Conservation (phyloP, 2,329 filamentous ascomycete species). For the Nigrospora sphaerica region DNA sequence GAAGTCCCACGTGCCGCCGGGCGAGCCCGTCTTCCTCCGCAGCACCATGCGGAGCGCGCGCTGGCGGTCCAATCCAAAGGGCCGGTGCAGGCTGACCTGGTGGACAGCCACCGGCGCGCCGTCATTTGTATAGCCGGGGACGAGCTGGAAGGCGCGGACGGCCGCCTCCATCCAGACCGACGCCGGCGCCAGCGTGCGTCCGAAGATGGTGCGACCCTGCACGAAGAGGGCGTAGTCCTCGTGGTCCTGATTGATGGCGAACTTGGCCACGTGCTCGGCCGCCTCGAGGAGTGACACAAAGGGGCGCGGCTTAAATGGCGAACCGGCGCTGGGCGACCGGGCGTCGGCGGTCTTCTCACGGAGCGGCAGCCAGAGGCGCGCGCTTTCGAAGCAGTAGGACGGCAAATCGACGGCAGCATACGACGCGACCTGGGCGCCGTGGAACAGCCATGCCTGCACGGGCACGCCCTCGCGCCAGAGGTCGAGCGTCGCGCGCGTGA, state of each 20-base stretch:
- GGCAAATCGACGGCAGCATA: background rate
- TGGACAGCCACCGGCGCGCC: background rate
- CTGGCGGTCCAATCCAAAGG: background rate
- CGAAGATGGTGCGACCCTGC: background rate
- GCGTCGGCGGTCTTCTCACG: background rate
- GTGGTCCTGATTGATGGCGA: background rate
- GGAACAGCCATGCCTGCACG: conserved; percentile 4
- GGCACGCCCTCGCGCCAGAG: conserved; percentile 3
- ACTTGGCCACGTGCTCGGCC: background rate
- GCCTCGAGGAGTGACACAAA: background rate
- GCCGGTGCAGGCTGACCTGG: background rate
- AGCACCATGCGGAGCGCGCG: background rate
- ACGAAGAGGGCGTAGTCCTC: background rate
- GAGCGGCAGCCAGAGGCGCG: background rate
- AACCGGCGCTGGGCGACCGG: no score
- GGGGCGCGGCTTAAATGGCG: background rate
- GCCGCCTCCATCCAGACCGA: background rate
- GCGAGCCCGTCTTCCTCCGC: background rate
- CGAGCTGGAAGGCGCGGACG: background rate
- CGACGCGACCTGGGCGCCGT: background rate
- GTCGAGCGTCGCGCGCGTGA: conserved; percentile 1
- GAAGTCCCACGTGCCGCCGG: background rate
- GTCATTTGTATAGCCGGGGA: background rate
- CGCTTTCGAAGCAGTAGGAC: background rate
- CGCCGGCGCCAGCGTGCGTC: background rate